Conservation (phyloP, 176 grass and related monocot species). For the Musa itinerans region DNA sequence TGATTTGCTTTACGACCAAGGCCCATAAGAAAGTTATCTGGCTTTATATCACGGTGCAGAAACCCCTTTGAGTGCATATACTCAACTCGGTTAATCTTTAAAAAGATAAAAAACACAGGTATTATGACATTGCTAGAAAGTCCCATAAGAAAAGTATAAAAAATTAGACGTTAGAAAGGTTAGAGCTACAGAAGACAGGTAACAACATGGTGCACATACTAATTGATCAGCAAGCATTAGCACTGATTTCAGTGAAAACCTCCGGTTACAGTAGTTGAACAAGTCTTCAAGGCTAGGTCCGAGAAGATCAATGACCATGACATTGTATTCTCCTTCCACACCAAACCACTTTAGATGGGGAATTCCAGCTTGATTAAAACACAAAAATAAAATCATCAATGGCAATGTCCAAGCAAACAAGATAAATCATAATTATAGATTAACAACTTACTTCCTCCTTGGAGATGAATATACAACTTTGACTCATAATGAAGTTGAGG, state of each 20-base stretch:
- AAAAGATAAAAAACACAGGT: background rate
- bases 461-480: conserved; percentile 60
- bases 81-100: conserved; percentile 60
- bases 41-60: conserved; percentile 79
- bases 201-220: conserved; percentile 22
- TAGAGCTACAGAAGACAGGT: background rate
- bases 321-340: conserved; percentile 71
- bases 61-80: conserved; percentile 76
- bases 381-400: background rate
- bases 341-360: conserved; percentile 70
- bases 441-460: conserved; percentile 70
- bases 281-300: conserved; percentile 74
- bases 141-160: background rate
- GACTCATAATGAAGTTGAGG: conserved; percentile 80
- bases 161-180: background rate
- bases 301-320: conserved; percentile 83
- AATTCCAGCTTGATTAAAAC: conserved; percentile 42
- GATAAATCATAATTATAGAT: background rate
- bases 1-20: conserved; percentile 74
- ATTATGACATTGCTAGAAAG: background rate
- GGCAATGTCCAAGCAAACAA: background rate
- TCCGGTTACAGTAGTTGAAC: conserved; percentile 73
- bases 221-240: conserved; percentile 81
- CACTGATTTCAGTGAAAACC: conserved; percentile 66
- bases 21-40: conserved; percentile 79